Evolutionary conservation across 169 alveolate genomes (phyloP).

Genomic region (Plasmodium blacklocki): DNA sequence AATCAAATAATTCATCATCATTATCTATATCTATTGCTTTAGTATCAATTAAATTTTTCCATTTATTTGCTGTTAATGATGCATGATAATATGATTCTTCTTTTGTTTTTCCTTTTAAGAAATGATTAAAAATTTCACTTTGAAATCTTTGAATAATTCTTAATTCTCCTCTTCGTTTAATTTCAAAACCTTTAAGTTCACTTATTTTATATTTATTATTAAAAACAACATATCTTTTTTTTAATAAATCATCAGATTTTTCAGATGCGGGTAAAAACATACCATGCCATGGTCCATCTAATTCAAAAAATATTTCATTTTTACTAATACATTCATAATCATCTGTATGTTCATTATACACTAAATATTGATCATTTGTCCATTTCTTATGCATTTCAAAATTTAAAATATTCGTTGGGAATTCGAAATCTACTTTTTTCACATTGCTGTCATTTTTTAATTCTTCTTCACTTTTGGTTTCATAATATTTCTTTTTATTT

Average conservation of each 20-base stretch:
- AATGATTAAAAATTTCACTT: slow-evolving; percentile 96
- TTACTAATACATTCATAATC: slow-evolving; percentile 89
- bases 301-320: slow-evolving; percentile 97
- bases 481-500: slow-evolving; percentile 56
- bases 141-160: slow-evolving; percentile 96
- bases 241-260: slow-evolving; percentile 95
- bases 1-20: slow-evolving; percentile 94
- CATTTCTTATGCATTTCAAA: slow-evolving; percentile 94
- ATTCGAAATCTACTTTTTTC: slow-evolving; percentile 86
- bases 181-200: slow-evolving; percentile 97
- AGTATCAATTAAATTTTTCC: slow-evolving; percentile 92
- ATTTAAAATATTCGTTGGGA: slow-evolving; percentile 96
- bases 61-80: slow-evolving; percentile 94
- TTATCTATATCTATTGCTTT: slow-evolving; percentile 92
- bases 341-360: slow-evolving; percentile 79
- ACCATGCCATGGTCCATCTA: slow-evolving; percentile 99
- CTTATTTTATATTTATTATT: slow-evolving; percentile 93
- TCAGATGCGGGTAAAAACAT: slow-evolving; percentile 98
- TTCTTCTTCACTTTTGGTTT: slow-evolving; percentile 51
- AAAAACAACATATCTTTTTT: slow-evolving; percentile 97
- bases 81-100: slow-evolving; percentile 96
- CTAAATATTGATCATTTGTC: slow-evolving; percentile 96
- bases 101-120: slow-evolving; percentile 93
- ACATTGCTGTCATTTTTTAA: slow-evolving; percentile 30
- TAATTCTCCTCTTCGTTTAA: slow-evolving; percentile 99